Evolutionary conservation across 2,329 filamentous ascomycete species (phyloP), one percentile per base, ranked within the genome.

Genomic region (Geoglossum cookeanum): DNA sequence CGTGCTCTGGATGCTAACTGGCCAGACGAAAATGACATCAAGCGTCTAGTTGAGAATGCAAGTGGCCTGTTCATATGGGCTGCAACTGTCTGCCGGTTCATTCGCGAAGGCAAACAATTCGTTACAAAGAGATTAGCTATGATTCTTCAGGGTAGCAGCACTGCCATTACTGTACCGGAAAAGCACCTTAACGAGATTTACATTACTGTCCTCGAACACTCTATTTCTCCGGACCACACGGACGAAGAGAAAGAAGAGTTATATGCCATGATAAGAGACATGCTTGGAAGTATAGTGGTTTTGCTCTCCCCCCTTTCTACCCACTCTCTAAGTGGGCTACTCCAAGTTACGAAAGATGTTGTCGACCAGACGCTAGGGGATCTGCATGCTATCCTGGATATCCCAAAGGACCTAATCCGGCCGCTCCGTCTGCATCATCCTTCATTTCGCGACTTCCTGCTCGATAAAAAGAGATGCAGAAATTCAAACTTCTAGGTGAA

Each of bases 21-120:
- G 70, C 70, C 69, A 8, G 55, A 58, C 3, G 22, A 59, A 15
- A 22, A 17, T 57, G 64, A 56, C 45, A 55, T 42, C 39, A 15
- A n/a, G 13, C 13, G n/a, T 7, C 13, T 42, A 13, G 39, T 15
- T 13, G 7, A 61, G 29, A 68, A 66, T 61, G 64, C 69, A 13
- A 57, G 61, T 3, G 68, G 68, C 0, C 59, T 72, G 1, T 70
- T 70, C 58, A 69, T 70, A 53, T 68, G 65, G 52, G 69, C 67
- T n/a, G 39, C 39, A 15, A 42, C 39, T 15, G 13, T 13, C 13
- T 42, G 13, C 13, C 39, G 39, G 13, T 42, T 42, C n/a, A 15
- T 42, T n/a, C 5, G 39, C n/a, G 5, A 42, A 42, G 39, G 39
- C 3, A 42, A 42, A 7, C 5, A n/a, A 42, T 8, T 42, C 62